phyloP scores from a whole-genome alignment of 2,329 filamentous ascomycete genomes.

The Penicillium sp. region DNA sequence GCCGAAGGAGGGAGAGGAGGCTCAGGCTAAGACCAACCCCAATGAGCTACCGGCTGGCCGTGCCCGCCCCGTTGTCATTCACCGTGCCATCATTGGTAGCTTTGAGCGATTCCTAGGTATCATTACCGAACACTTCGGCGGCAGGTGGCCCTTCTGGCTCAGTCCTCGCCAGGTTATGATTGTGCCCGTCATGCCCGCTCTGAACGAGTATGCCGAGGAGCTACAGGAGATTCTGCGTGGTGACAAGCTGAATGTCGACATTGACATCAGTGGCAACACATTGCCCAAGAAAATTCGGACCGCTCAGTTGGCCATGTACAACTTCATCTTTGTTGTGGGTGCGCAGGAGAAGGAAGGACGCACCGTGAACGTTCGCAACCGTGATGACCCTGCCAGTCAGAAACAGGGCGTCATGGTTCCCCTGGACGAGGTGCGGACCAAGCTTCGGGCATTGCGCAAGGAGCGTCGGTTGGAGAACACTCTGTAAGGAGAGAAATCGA shows the following conservation, averaged over 20 bases:
- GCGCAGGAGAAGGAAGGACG: conserved; percentile 60
- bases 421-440: conserved; percentile 58
- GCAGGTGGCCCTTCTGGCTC: conserved; percentile 56
- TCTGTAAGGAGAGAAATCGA: conserved; percentile 25
- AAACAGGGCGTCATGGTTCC: conserved; percentile 62
- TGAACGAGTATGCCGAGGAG: conserved; percentile 51
- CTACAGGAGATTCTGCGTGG: conserved; percentile 45
- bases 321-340: conserved; percentile 61
- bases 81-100: conserved; percentile 52
- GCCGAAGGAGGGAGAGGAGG: conserved; percentile 43
- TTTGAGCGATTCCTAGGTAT: conserved; percentile 55
- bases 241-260: conserved; percentile 49
- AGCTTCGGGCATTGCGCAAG: conserved; percentile 50
- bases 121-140: conserved; percentile 51
- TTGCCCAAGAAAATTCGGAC: conserved; percentile 54
- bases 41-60: conserved; percentile 40
- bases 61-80: conserved; percentile 53
- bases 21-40: conserved; percentile 39
- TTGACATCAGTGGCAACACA: conserved; percentile 51
- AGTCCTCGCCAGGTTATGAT: conserved; percentile 52
- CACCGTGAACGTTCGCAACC: conserved; percentile 64
- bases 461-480: conserved; percentile 45
- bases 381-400: conserved; percentile 62
- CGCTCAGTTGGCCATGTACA: conserved; percentile 50
- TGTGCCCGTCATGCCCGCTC: conserved; percentile 51